Base-by-base conservation (phyloP, 2,329 filamentous ascomycete genomes). In the Ceratocystis albifundus region DNA sequence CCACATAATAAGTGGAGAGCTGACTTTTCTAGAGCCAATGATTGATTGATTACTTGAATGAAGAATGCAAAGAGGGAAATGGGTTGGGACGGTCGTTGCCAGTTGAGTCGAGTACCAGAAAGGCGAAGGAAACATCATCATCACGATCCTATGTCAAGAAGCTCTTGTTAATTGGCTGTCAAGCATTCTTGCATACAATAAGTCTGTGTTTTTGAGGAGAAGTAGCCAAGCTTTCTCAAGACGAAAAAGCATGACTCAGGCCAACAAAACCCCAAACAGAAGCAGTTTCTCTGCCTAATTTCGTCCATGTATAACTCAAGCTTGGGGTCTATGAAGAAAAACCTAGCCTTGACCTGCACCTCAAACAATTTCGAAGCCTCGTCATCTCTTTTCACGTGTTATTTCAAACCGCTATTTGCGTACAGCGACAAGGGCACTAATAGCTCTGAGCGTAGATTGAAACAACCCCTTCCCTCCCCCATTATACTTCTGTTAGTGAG, bases 241-340 rank as follows among this genome's bases (percentile, higher is more conserved):
- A 15, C n/a, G 36, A 15, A 41, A 15, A 41, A 41, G 53, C 53
- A 57, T 57, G 53, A 57, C 32, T 57, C 25, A 17, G 22, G 22
- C 25, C 53, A 57, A 32, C 22, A 20, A 41, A 28, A 30, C 53
- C 17, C 44, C 30, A 28, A 61, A 61, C 59, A 22, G 25, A 30
- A 28, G 10, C 53, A 57, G 53, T n/a, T 57, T 57, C 53, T 57
- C 53, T 57, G 53, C 53, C 53, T 57, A 57, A 12, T 57, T 22
- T 57, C 53, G 10, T 30, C 22, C 36, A 41, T 4, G 8, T 7
- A 57, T 57, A 50, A 8, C 46, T 5, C 46, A 22, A 22, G 20
- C 8, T n/a, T 20, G 17, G 10, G 46, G 22, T 2, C 8, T 22
- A 3, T 12, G 36, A 4, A 41, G 36, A 41, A 41, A 41, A 10